These are phyloP conservation scores for Letharia columbiana DNA, from an alignment of 495 filamentous ascomycete genomes.

Conservation along the genomic window DNA sequence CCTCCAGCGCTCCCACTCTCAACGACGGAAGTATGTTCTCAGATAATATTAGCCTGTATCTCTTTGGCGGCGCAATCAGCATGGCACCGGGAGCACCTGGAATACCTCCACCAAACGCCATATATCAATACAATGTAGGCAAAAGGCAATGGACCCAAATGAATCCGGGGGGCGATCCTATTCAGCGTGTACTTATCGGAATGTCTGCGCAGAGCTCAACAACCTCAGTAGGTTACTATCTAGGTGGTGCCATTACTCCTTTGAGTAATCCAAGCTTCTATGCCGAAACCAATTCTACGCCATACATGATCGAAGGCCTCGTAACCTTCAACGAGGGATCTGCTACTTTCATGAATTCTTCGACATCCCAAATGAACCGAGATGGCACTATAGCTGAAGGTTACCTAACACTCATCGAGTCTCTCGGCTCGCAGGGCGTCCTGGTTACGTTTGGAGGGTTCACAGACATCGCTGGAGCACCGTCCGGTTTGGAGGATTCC, in stretches of 20 bases:
- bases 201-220: conserved; percentile 6
- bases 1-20: conserved; percentile 9
- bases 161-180: conserved; percentile 12
- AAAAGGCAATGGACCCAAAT: conserved; percentile 9
- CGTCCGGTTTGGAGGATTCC: not conserved
- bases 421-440: conserved; percentile 14
- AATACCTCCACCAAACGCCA: conserved; percentile 10
- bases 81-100: conserved; percentile 4
- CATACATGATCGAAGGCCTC: conserved; percentile 19
- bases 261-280: conserved; percentile 15
- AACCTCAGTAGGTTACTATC: conserved; percentile 8
- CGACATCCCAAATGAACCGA: conserved; percentile 15
- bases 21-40: conserved; percentile 19
- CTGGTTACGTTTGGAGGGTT: conserved; percentile 18
- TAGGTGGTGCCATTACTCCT: conserved; percentile 14
- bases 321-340: conserved; percentile 15
- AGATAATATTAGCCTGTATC: conserved; percentile 14
- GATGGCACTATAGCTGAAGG: conserved; percentile 17
- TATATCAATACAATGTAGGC: conserved; percentile 13
- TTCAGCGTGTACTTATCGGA: conserved; percentile 14
- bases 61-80: conserved; percentile 20
- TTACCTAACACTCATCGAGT: conserved; percentile 15
- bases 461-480: conserved; percentile 9
- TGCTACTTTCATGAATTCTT: conserved; percentile 8
- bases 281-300: not conserved